Evolutionary conservation across 2,329 filamentous ascomycete genomes (phyloP).

Genomic region (Eurotiales sp.): DNA sequence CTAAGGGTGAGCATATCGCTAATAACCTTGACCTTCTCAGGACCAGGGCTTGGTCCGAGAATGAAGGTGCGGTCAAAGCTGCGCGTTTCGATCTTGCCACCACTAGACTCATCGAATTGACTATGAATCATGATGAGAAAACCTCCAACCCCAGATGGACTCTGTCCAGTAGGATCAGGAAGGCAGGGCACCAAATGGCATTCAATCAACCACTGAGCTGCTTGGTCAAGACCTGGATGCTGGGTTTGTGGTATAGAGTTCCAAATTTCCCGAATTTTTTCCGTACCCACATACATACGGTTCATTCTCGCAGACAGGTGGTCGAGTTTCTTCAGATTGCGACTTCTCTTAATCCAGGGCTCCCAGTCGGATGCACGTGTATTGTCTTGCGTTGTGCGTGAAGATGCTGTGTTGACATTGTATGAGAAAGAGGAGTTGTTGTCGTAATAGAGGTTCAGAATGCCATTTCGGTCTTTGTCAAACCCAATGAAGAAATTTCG

Average conservation of each 20-base stretch:
- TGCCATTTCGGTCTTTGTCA: conserved; percentile 64
- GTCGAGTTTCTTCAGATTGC: conserved; percentile 70
- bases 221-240: conserved; percentile 65
- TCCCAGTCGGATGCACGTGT: conserved; percentile 53
- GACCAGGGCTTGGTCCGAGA: conserved; percentile 68
- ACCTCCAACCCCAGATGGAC: conserved; percentile 66
- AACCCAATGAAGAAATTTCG: conserved; percentile 69
- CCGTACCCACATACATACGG: conserved; percentile 62
- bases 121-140: conserved; percentile 76
- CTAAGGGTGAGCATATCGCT: conserved; percentile 75
- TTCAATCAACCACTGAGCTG: conserved; percentile 76
- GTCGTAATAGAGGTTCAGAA: conserved; percentile 71
- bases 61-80: conserved; percentile 81
- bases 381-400: conserved; percentile 49
- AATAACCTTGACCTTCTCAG: conserved; percentile 67
- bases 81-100: conserved; percentile 58
- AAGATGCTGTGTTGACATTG: conserved; percentile 62
- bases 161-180: conserved; percentile 64
- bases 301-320: conserved; percentile 59
- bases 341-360: conserved; percentile 70
- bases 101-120: conserved; percentile 71
- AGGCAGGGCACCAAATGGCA: conserved; percentile 71
- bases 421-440: conserved; percentile 70
- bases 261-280: conserved; percentile 67
- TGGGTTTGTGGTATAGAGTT: conserved; percentile 65